phyloP scores from a whole-genome alignment of 106 monocot genomes.

The Agapanthus africanus region DNA sequence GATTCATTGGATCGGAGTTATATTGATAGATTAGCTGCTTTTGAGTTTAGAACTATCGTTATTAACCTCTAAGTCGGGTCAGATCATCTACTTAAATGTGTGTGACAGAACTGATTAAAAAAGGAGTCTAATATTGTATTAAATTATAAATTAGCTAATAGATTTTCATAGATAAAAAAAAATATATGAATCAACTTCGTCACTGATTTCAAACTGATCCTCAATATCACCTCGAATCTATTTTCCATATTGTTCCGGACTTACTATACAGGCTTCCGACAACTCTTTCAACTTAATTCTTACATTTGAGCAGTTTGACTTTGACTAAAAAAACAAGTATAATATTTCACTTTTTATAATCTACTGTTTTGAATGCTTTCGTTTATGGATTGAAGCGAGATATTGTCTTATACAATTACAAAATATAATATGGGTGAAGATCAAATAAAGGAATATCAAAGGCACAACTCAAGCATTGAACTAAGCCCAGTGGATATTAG shows the following conservation, averaged over 20 bases:
- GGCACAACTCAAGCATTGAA: no score
- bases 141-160: neutral
- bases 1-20: neutral
- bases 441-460: neutral
- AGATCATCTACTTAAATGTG: neutral
- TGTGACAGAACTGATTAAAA: neutral
- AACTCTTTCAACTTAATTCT: neutral
- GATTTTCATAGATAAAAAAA: neutral
- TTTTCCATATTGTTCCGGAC: neutral
- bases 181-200: neutral
- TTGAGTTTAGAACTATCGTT: neutral
- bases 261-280: neutral
- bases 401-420: neutral
- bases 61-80: neutral
- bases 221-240: neutral
- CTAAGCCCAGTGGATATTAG: no score
- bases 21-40: neutral
- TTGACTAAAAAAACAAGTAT: no score
- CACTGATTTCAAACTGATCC: neutral
- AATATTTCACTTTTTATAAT: no score
- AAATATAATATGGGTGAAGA: neutral
- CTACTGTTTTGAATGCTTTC: neutral
- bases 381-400: neutral
- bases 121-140: neutral
- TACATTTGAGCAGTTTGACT: neutral